Evolutionary conservation across 768 basidiomycete genomes (phyloP).

Genomic region (button mushroom (Agaricus bisporus)): DNA sequence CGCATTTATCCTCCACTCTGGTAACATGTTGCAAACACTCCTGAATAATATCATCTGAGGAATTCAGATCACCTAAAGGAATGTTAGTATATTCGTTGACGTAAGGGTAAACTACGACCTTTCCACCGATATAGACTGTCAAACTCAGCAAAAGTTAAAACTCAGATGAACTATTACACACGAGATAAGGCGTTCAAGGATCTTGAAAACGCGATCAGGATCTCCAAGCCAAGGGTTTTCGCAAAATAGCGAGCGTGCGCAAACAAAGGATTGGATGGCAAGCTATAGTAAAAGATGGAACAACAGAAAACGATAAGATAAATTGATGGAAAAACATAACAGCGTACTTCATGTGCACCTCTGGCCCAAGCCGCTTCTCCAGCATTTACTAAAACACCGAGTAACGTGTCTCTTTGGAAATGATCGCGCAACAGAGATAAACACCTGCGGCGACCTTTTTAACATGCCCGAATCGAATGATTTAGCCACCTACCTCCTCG

Average conservation of each 20-base stretch:
- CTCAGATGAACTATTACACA: constrained; percentile 25
- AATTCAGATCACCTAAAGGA: constrained; percentile 42
- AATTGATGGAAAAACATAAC: neutral
- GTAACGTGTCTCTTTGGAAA: constrained; percentile 52
- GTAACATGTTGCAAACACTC: constrained; percentile 47
- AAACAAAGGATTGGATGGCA: constrained; percentile 55
- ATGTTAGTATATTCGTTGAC: neutral
- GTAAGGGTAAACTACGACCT: constrained; percentile 27
- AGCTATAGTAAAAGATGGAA: constrained; percentile 30
- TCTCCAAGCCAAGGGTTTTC: constrained; percentile 49
- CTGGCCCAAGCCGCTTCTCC: constrained; percentile 67
- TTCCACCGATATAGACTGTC: constrained; percentile 59
- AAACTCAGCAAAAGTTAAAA: neutral
- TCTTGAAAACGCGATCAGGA: constrained; percentile 40
- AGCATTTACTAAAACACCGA: constrained; percentile 58
- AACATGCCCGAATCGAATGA: neutral
- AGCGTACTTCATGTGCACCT: constrained; percentile 65
- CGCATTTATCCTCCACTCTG: constrained; percentile 49
- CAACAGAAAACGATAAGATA: neutral
- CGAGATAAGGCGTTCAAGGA: constrained; percentile 57
- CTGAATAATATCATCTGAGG: constrained; percentile 45
- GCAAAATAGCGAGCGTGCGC: constrained; percentile 48
- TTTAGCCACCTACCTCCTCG: constrained; percentile 40
- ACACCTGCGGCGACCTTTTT: constrained; percentile 34
- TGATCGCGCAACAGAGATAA: constrained; percentile 55